These are phyloP conservation scores for Yarrowia deformans DNA, from an alignment of 805 yeast species.

Conservation along the genomic window DNA sequence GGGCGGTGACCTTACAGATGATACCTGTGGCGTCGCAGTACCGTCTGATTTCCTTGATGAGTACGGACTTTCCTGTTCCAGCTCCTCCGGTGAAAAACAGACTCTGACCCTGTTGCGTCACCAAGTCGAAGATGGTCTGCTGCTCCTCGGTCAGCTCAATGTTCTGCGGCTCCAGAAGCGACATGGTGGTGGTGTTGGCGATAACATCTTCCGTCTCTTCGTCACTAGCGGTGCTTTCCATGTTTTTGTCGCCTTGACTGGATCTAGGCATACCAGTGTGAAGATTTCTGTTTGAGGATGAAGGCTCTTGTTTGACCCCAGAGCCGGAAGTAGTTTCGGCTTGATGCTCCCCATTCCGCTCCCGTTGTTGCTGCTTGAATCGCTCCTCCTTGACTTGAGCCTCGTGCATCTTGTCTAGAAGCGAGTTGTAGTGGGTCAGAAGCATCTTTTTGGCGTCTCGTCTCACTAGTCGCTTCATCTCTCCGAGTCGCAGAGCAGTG, in stretches of 20 bases:
- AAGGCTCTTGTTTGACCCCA: not conserved
- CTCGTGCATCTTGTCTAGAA: not conserved
- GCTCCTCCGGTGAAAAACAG: conserved; percentile 38
- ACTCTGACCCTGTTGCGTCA: not conserved
- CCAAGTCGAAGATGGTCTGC: conserved; percentile 17
- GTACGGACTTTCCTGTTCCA: conserved; percentile 33
- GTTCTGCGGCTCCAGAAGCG: conserved; percentile 15
- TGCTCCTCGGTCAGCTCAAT: conserved; percentile 15
- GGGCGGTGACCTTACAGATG: conserved; percentile 85
- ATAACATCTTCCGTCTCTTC: not conserved
- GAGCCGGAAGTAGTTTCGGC: not conserved
- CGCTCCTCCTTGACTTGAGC: too few relatives aligned
- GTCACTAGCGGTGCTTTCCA: not conserved
- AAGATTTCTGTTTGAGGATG: not conserved
- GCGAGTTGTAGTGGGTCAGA: not conserved
- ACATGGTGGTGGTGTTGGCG: conserved; percentile 13
- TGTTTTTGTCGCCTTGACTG: not conserved
- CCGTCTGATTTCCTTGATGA: conserved; percentile 17
- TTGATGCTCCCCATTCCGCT: too few relatives aligned
- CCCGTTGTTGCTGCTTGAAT: too few relatives aligned
- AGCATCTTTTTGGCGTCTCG: conserved; percentile 9
- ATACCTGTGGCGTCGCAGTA: not conserved
- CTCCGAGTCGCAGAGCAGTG: not conserved
- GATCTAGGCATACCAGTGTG: conserved; percentile 6
- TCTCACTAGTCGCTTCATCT: not conserved